Evolutionary conservation across 164 flowering plant species (phyloP), one percentile per base, ranked within the genome.

Genomic region (Liquidambar formosana): DNA sequence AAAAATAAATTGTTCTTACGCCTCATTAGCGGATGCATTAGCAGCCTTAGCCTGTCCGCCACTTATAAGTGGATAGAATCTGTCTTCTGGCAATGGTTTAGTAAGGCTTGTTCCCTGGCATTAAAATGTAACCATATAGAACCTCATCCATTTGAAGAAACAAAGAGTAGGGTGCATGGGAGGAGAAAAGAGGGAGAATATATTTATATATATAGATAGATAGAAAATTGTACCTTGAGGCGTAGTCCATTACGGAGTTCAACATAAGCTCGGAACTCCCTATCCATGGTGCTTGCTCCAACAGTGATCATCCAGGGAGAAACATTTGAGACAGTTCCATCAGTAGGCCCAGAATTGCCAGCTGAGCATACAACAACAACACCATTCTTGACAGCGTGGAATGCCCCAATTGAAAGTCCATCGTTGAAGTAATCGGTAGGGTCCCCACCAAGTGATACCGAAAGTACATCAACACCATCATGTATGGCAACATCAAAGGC

Each of bases 281-380:
- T 67, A 45, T 89, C 95, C 61, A 82, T 64, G 9, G 88, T 88
- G 68, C 89, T 88, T 1, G 95, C 95, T 9, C 77, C 95, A 14
- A 89, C 89, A 0, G 90, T 86, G 0, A 88, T 21, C 8, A 89
- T 75, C 95, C 95, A 88, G 0, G 94, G 90, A 0, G 90, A 58
- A 25, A 75, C 49, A 25, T 83, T 88, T 1, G 74, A 19, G 1
- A 83, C 87, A 15, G 83, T 69, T 11, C 77, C 82, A 0, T 52
- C 52, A 0, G 1, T 0, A 0, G 89, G 88, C 1, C 90, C 90
- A 13, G 46, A 22, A 58, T 89, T 89, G 8, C 87, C 92, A 0
- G 83, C 91, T 4, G 92, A 78, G 73, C 72, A 70, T 0, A 83
- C 82, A 0, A 88, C 88, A 10, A 65, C 57, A 5, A 90, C 68